phyloP scores from a whole-genome alignment of 73 alveolate genomes.

The Tetrahymena elliotti region DNA sequence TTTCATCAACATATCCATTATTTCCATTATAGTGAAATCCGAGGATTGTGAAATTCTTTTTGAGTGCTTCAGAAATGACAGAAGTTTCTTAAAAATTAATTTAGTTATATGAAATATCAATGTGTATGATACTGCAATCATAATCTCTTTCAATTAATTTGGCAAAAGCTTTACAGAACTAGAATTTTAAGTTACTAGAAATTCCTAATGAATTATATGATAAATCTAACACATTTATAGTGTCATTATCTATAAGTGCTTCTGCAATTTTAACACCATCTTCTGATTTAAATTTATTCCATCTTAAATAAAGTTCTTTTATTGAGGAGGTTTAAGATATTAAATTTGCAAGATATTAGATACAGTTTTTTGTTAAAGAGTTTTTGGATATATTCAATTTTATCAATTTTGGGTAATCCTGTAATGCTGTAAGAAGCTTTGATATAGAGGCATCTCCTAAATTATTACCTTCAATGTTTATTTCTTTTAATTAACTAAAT shows the following conservation, averaged over 20 bases:
- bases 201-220: slow-evolving; percentile 19
- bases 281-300: slow-evolving; percentile 11
- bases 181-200: not conserved
- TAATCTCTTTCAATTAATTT: not conserved
- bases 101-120: slow-evolving; percentile 33
- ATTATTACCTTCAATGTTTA: slow-evolving; percentile 9
- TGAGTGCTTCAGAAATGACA: slow-evolving; percentile 7
- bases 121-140: slow-evolving; percentile 11
- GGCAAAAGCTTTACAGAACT: slow-evolving; percentile 17
- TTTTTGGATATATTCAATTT: slow-evolving; percentile 20
- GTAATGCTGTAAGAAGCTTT: not conserved
- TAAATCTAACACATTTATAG: slow-evolving; percentile 14
- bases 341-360: not conserved
- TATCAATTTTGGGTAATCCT: not conserved
- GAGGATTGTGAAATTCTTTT: not conserved
- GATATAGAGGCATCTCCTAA: slow-evolving; percentile 18
- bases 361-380: not conserved
- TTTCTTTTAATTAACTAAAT: not conserved
- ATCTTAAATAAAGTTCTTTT: slow-evolving; percentile 13
- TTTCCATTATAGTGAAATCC: slow-evolving; percentile 46
- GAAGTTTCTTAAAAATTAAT: not conserved
- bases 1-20: not conserved
- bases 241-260: slow-evolving; percentile 17
- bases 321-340: slow-evolving; percentile 4
- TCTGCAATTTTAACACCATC: slow-evolving; percentile 2